Evolutionary conservation across 2,329 filamentous ascomycete species (phyloP).

Genomic region (Colletotrichum noveboracense): DNA sequence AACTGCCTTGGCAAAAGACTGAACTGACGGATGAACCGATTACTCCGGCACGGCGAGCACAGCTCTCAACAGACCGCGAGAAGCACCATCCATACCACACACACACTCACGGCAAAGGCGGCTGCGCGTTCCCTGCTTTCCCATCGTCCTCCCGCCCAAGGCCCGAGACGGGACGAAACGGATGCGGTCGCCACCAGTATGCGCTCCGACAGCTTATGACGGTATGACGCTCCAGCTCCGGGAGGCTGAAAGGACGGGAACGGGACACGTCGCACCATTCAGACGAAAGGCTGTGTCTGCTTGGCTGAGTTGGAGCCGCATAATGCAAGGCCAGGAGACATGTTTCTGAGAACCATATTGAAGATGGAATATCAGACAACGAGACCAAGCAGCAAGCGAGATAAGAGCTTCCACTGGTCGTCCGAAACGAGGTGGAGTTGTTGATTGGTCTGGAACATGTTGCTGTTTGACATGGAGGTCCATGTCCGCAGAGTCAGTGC

Average conservation of each 20-base stretch:
- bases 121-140: neutral
- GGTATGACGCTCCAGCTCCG: neutral
- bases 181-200: neutral
- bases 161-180: constrained; percentile 5
- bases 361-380: neutral
- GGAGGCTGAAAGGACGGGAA: neutral
- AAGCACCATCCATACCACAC: neutral
- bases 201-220: neutral
- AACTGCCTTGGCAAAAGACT: neutral
- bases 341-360: neutral
- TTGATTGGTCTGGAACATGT: neutral
- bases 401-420: neutral
- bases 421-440: neutral
- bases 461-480: constrained; percentile 7
- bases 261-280: constrained; percentile 12
- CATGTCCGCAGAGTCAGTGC: neutral
- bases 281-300: constrained; percentile 7
- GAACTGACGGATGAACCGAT: neutral
- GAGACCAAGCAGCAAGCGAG: neutral
- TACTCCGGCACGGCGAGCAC: neutral
- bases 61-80: neutral
- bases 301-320: neutral
- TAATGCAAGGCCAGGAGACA: neutral
- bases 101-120: neutral
- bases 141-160: neutral